Base-by-base conservation (phyloP, 1,284 basidiomycete species). In the Ustilago curta region DNA sequence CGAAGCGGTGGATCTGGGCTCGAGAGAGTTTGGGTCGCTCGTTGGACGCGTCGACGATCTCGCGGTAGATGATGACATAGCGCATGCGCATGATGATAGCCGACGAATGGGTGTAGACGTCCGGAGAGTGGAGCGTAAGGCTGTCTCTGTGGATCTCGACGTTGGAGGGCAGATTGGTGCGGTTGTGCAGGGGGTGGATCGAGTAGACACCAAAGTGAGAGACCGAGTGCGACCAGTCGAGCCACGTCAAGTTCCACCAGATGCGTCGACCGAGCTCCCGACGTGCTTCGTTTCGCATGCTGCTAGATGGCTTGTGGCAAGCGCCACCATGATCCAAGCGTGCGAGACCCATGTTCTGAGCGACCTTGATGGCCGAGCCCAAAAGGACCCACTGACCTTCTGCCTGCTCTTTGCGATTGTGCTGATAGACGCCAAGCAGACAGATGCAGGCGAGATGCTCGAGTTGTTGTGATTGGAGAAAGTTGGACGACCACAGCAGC, bases 171-270 rank as follows among this genome's bases (percentile, higher is more conserved):
- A 79, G 52, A 23, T 73, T 68, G 35, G 80, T 81, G 42, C 62
- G 72, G 43, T 80, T 82, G 21, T 82, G 80, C n/a, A 52, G 31
- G 9, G 80, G 80, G 42, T 81, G 61, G 39, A 81, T 67, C n/a
- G 76, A 71, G 58, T 82, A 82, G 51, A 68, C 60, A n/a, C 76
- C 80, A 44, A 75, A 78, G 59, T 82, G 80, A 3, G 79, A 70
- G 8, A 75, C 70, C 1, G 80, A 70, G 32, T 82, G 80, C n/a
- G 79, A 81, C 79, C 77, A 76, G 50, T 79, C 74, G 35, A 77
- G 77, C 73, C 76, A 74, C 14, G 74, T 71, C 27, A 83, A 60
- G 48, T 81, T 76, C 80, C 82, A 83, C 82, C 82, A 83, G 21
- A 82, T 77, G 14, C 82, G 70, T 25, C 80, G 63, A 11, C 81